Evolutionary conservation across 768 basidiomycete species (phyloP), one percentile per base, ranked within the genome.

Genomic region (Suillus discolor): DNA sequence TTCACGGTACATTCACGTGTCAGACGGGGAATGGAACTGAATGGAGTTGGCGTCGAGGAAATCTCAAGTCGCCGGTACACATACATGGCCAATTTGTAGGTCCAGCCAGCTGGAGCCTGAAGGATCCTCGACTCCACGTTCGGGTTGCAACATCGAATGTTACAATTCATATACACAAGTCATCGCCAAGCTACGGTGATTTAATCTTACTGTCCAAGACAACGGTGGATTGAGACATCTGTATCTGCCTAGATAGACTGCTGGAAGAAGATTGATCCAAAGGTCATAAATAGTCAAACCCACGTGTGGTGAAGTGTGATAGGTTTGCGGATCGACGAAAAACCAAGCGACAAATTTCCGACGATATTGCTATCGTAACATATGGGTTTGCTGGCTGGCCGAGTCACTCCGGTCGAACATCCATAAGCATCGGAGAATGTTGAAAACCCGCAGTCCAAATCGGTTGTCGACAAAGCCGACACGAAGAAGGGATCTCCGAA

Each of bases 181-280:
- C 28, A 34, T 54, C 31, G 11, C 39, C 39, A 39, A 41, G 23
- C 15, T 8, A 18, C 16, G 4, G 23, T 23, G 11, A 23, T 39
- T 16, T 13, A 16, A 34, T 8, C 9, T 39, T 4, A 15, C 4
- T 23, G 23, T 11, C 23, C 18, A 8, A 12, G 31, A 34, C 20
- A 54, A 34, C 16, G 28, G 51, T 5, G 16, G 31, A 11, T 20
- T 4, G 53, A 16, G 49, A 25, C 15, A 6, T 25, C 31, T 31
- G 31, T 31, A 31, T 31, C 31, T 31, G n/a, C 45, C n/a, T 47
- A 15, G 15, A 53, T 53, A 53, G 51, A 18, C 28, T 23, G 6
- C 23, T n/a, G 39, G 57, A 38, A 59, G 23, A 59, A 41, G 8
- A 59, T 28, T 41, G 39, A 41, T 41, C 57, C 57, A 57, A n/a